Evolutionary conservation across 225 moss, liverwort and hornwort genomes (phyloP).

Genomic region (Sphagnum contortum): DNA sequence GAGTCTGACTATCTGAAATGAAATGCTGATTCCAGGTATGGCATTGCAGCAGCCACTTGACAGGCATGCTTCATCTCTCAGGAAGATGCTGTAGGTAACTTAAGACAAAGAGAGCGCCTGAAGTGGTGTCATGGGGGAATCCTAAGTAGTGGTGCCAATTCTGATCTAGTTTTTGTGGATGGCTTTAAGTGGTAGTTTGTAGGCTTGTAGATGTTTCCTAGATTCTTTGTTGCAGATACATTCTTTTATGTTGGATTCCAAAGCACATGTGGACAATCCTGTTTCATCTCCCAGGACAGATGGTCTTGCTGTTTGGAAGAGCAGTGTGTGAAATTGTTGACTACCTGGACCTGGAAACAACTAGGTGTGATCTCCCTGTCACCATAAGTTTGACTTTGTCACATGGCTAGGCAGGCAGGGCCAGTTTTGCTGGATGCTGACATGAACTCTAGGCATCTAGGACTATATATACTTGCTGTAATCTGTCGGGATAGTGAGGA

Average conservation of each 20-base stretch:
- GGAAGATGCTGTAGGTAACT: conserved; percentile 28
- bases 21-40: conserved; percentile 17
- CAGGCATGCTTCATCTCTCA: conserved; percentile 29
- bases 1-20: conserved; percentile 18
- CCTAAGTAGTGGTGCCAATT: conserved; percentile 13
- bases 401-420: neutral
- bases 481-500: conserved; percentile 9
- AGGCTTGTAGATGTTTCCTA: neutral
- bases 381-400: conserved; percentile 14
- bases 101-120: conserved; percentile 23
- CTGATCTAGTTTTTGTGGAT: conserved; percentile 14
- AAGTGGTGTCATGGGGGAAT: conserved; percentile 9
- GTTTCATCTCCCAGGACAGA: conserved; percentile 11
- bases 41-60: conserved; percentile 47
- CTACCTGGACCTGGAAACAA: conserved; percentile 22
- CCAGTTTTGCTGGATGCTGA: too few species aligned
- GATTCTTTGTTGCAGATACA: too few species aligned
- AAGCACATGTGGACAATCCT: conserved; percentile 15
- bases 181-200: conserved; percentile 16
- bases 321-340: conserved; percentile 11
- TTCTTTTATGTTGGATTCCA: conserved; percentile 3
- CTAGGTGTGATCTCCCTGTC: conserved; percentile 18
- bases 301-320: conserved; percentile 19
- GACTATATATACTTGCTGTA: neutral
- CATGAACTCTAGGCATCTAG: too few species aligned